Evolutionary conservation across 2,329 filamentous ascomycete species (phyloP), one percentile per base, ranked within the genome.

Genomic region (Xylaria sp.): DNA sequence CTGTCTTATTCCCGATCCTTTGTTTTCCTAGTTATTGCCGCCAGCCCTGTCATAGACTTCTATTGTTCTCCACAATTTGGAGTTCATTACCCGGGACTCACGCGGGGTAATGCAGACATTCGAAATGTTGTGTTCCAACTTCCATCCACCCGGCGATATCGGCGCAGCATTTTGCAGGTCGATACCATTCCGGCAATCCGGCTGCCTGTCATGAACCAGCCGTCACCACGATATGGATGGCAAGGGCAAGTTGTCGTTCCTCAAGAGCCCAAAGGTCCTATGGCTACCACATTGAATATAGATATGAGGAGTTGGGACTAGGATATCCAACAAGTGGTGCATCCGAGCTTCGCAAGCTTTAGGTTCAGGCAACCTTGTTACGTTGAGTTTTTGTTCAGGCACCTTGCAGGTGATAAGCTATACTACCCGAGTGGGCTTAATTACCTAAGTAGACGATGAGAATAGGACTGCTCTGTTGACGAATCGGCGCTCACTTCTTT

Each of bases 71-170:
- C 55, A 60, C 65, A 55, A 44, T 53, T 47, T 42, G 54, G 55
- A 54, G 47, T 29, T 53, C 35, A 32, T 29, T 48, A 32, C 25
- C 53, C 32, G n/a, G 9, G 63, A 29, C 0, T 6, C 50, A 48
- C 68, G 57, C 42, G 69, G 69, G 63, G 65, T 72, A 66, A 47
- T 54, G n/a, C 48, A n/a, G n/a, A 51, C 51, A 72, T 70, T 40
- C 29, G 59, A 32, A 25, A 32, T 35, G 29, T 27, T 53, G 23
- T 44, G 23, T 55, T 29, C 10, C 18, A 16, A 27, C 25, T 32
- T 51, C 29, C 27, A 40, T 60, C n/a, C 9, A 21, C 8, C 23
- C 51, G 60, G 68, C 71, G 64, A 72, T 69, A 71, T 72, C 70
- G 70, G 70, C 68, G 59, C 35, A 27, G 13, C n/a, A 44, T 27